A percentile compares a stretch with the other conserved stretches of the same genome.
phyloP scores from a whole-genome alignment of 2,329 filamentous ascomycete species.

The Incumbomyces lentus region DNA sequence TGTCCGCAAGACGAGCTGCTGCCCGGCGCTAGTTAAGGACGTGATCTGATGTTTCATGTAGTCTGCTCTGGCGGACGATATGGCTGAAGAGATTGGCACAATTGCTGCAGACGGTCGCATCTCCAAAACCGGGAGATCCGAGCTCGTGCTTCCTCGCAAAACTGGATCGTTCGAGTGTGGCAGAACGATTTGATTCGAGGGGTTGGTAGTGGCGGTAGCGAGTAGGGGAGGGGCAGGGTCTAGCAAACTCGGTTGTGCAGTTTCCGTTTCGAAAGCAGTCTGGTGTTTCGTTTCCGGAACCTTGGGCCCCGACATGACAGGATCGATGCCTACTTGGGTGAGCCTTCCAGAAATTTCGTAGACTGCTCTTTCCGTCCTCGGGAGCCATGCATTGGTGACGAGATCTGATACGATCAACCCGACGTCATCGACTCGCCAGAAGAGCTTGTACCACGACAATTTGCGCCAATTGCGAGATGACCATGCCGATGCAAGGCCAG shows the following conservation, averaged over 20 bases:
- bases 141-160: background rate
- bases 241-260: constrained; percentile 1
- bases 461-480: constrained; percentile 65
- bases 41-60: constrained; percentile 58
- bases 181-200: background rate
- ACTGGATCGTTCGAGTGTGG: constrained; percentile 4
- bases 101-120: constrained; percentile 13
- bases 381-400: constrained; percentile 64
- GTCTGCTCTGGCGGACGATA: constrained; percentile 58
- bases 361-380: constrained; percentile 66
- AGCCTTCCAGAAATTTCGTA: constrained; percentile 74
- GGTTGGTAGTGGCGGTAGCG: background rate
- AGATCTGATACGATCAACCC: constrained; percentile 72
- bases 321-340: constrained; percentile 45
- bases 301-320: constrained; percentile 2
- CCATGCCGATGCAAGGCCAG: constrained; percentile 69
- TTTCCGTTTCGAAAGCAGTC: constrained; percentile 7
- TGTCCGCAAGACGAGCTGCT: constrained; percentile 65
- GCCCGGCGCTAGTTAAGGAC: constrained; percentile 60
- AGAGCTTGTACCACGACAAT: constrained; percentile 86
- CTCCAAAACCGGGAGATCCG: constrained; percentile 1
- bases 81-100: constrained; percentile 62
- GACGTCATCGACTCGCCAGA: constrained; percentile 90
- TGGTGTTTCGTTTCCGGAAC: constrained; percentile 1
- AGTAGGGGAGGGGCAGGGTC: constrained; percentile 2